phyloP scores from a whole-genome alignment of 495 filamentous ascomycete genomes.

The Viridothelium virens region DNA sequence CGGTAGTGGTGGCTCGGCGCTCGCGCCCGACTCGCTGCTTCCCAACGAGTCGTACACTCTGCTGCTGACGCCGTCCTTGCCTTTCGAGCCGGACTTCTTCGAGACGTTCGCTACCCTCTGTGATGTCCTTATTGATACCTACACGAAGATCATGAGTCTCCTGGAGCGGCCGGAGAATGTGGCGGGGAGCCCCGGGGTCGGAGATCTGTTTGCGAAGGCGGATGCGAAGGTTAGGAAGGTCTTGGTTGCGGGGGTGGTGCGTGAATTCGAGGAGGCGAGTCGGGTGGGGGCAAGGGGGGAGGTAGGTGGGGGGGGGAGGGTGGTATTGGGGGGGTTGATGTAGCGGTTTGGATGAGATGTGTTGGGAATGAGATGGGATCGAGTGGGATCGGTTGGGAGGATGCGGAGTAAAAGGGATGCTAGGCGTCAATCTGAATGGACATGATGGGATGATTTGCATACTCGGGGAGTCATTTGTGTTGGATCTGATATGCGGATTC shows the following conservation, averaged over 20 bases:
- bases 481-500: not conserved
- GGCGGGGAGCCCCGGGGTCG: constrained; percentile 39
- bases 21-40: constrained; percentile 18
- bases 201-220: constrained; percentile 81
- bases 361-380: not conserved
- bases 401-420: not conserved
- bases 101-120: constrained; percentile 96
- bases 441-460: not conserved
- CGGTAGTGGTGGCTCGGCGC: not conserved
- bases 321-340: constrained; percentile 83
- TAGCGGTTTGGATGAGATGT: constrained; percentile 30
- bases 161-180: constrained; percentile 54
- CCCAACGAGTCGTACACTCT: constrained; percentile 75
- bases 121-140: constrained; percentile 90
- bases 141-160: constrained; percentile 65
- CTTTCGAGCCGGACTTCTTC: constrained; percentile 96
- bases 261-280: constrained; percentile 88
- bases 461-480: not conserved
- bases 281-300: constrained; percentile 67
- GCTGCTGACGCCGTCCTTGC: constrained; percentile 81
- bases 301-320: constrained; percentile 72
- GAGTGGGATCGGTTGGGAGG: not conserved
- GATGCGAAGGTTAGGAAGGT: constrained; percentile 79
- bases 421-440: too few relatives aligned
- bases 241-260: constrained; percentile 72